A percentile compares a stretch with the other conserved stretches of the same genome.
phyloP scores from a whole-genome alignment of 352 stramenopile species.

The Phytophthora pseudosyringae region DNA sequence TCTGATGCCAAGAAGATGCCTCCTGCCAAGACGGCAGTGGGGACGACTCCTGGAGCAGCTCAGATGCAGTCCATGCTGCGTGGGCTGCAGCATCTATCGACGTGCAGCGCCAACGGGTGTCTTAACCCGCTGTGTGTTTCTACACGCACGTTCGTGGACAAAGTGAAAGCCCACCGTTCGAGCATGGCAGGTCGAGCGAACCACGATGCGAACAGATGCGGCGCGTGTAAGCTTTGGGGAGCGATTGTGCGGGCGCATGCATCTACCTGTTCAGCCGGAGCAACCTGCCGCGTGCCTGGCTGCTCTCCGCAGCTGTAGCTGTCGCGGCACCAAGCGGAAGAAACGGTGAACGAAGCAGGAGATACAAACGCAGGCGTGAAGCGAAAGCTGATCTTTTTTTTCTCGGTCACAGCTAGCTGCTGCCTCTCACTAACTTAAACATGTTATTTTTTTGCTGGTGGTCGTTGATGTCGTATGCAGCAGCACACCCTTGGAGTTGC shows the following conservation, averaged over 20 bases:
- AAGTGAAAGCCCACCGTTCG: slow-evolving; percentile 49
- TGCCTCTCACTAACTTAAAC: slow-evolving; percentile 17
- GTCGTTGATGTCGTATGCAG: not conserved
- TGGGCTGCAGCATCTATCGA: slow-evolving; percentile 53
- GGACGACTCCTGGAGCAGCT: slow-evolving; percentile 34
- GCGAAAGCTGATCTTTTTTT: slow-evolving; percentile 14
- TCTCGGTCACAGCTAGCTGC: slow-evolving; percentile 1
- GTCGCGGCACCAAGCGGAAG: not conserved
- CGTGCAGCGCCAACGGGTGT: slow-evolving; percentile 43
- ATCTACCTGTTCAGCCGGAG: slow-evolving; percentile 29
- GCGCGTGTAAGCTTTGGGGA: slow-evolving; percentile 67
- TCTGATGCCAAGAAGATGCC: slow-evolving; percentile 32
- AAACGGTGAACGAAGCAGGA: slow-evolving; percentile 22
- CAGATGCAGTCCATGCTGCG: slow-evolving; percentile 70
- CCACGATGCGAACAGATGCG: slow-evolving; percentile 47
- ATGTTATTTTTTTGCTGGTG: slow-evolving; percentile 12
- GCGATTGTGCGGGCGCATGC: slow-evolving; percentile 48
- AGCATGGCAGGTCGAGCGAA: slow-evolving; percentile 25
- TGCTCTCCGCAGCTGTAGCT: slow-evolving; percentile 31
- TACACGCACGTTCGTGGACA: slow-evolving; percentile 60
- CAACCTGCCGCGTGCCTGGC: slow-evolving; percentile 47
- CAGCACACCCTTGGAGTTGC: not conserved
- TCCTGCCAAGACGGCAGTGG: slow-evolving; percentile 15
- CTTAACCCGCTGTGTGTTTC: slow-evolving; percentile 61
- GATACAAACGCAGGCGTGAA: not conserved